A percentile compares a stretch with the other conserved stretches of the same genome.
Evolutionary conservation across 1,284 basidiomycete genomes (phyloP).

Genomic region (Puccinia hordei): DNA sequence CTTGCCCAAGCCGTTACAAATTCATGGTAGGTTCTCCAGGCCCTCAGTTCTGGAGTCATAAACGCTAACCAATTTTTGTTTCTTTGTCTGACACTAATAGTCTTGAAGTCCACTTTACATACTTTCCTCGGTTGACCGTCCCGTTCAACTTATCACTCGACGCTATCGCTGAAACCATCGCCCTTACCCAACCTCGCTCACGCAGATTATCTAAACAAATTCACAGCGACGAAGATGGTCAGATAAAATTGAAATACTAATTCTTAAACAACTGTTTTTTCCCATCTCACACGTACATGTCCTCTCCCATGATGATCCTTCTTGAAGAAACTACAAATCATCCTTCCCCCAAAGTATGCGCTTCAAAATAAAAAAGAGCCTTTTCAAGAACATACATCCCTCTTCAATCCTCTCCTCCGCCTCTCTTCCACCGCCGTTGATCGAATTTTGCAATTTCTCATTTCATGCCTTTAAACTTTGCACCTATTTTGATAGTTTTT

Average conservation of each 20-base stretch:
- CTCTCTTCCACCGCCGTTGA: neutral
- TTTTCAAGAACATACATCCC: neutral
- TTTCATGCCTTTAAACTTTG: too few relatives aligned
- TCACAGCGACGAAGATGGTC: neutral
- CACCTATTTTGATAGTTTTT: neutral
- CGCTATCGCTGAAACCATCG: neutral
- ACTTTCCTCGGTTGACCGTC: slow-evolving; percentile 34
- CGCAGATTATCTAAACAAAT: neutral
- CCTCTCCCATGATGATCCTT: neutral
- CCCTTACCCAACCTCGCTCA: too few relatives aligned
- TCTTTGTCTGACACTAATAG: neutral
- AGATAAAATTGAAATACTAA: neutral
- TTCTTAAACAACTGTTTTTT: too few relatives aligned
- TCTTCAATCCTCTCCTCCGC: neutral
- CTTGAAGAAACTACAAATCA: neutral
- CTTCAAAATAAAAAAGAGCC: neutral
- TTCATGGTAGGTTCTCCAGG: slow-evolving; percentile 29
- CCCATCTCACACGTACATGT: too few relatives aligned
- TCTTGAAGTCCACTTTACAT: slow-evolving; percentile 44
- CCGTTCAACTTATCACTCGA: neutral
- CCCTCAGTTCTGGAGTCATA: neutral
- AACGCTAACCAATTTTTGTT: neutral
- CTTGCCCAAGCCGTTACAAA: slow-evolving; percentile 42
- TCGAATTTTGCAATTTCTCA: too few relatives aligned
- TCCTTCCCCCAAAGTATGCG: neutral